Conservation (phyloP, 495 filamentous ascomycete genomes). For the Penicillium daleae region DNA sequence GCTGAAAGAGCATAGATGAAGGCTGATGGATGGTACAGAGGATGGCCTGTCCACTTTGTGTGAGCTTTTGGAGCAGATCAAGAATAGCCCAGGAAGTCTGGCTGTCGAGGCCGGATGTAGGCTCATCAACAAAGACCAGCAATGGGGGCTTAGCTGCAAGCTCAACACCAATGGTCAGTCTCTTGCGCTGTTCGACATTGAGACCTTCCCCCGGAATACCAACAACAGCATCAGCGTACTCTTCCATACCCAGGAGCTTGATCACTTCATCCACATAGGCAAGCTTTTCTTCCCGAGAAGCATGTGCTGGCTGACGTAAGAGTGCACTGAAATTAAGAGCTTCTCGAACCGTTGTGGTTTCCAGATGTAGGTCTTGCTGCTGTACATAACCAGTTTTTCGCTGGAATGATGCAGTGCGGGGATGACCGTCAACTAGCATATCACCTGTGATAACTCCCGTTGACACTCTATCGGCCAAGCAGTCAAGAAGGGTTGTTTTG, state of each 20-base stretch:
- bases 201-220: not conserved
- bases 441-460: not conserved
- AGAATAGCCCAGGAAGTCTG: too few relatives aligned
- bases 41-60: too few relatives aligned
- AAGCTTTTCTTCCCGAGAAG: not conserved
- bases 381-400: not conserved
- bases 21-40: too few relatives aligned
- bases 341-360: not conserved
- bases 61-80: too few relatives aligned
- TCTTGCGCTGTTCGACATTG: not conserved
- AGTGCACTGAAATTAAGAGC: not conserved
- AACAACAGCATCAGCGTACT: not conserved
- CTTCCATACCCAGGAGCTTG: not conserved
- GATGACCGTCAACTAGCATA: not conserved
- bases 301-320: not conserved
- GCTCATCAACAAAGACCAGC: not conserved
- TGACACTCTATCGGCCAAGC: not conserved
- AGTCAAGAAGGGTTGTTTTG: not conserved
- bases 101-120: not conserved
- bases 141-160: not conserved
- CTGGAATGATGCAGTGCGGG: not conserved
- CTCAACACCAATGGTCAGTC: not conserved
- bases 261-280: constrained; percentile 1
- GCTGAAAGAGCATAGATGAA: too few relatives aligned
- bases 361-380: not conserved